Evolutionary conservation across 192 early-diverging fungal genomes (phyloP), one percentile per base, ranked within the genome.

Genomic region (Rhizophlyctis rosea): DNA sequence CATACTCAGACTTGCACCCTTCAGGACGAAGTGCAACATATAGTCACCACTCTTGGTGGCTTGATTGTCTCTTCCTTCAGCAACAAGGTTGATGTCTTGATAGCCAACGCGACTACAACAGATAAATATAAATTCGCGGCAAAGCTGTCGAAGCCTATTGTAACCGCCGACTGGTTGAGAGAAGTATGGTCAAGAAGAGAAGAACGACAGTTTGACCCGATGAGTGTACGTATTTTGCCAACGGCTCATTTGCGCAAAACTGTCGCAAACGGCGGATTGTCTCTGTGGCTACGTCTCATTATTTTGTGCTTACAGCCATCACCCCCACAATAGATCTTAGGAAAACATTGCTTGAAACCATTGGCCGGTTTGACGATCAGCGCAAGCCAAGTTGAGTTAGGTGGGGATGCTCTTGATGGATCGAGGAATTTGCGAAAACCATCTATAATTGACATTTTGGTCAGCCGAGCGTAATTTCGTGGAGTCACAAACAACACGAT

Each of bases 71-170:
- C 39, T 2, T 35, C 34, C 29, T 54, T 72, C 55, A 61, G 49
- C 0, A 18, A 11, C 1, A 25, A 31, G 3, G 66, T 67, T 11
- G 68, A 56, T 29, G 59, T 68, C 36, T 47, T 67, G 23, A 32
- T 72, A 34, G 65, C 70, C 50, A 33, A 57, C 30, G 25, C 32
- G 24, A 33, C 59, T 23, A 48, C 31, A 9, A 47, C 65, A 18
- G 59, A 66, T 25, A 72, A 67, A 32, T 68, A 72, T 54, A 57
- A 47, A 36, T 60, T 67, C 24, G 65, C 70, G n/a, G 13, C 51
- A 24, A 57, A 49, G 13, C 56, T 71, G 18, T 25, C 24, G 4
- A 69, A 64, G 49, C 66, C 62, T 23, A 64, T 73, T 31, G 61
- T 73, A 14, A 36, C 25, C 5, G 9, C 54, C 1, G 57, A 47